Conservation (phyloP, 1,139 yeast species). For the Diutina neorugosa region DNA sequence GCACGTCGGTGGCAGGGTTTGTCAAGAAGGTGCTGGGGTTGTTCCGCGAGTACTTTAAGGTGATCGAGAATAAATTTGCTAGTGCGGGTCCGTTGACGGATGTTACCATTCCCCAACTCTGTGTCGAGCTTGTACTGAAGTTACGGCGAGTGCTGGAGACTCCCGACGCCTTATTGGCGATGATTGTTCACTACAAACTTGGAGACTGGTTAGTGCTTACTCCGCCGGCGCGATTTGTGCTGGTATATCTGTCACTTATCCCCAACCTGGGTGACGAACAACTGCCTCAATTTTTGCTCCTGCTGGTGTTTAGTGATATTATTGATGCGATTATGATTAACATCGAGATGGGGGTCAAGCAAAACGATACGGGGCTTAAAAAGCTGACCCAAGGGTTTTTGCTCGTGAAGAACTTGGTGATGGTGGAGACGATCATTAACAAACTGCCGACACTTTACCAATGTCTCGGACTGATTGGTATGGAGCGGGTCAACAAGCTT, state of each 20-base stretch:
- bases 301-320: constrained; percentile 60
- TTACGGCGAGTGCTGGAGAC: constrained; percentile 56
- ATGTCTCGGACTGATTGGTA: constrained; percentile 53
- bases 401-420: constrained; percentile 56
- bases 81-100: constrained; percentile 36
- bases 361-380: constrained; percentile 15
- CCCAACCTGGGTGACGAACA: constrained; percentile 21
- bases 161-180: constrained; percentile 32
- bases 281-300: constrained; percentile 28
- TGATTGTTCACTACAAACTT: constrained; percentile 40
- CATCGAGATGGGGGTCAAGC: constrained; percentile 41
- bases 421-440: constrained; percentile 64
- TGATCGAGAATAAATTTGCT: constrained; percentile 40
- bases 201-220: constrained; percentile 61
- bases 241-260: constrained; percentile 37
- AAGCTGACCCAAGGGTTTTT: constrained; percentile 58
- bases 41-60: constrained; percentile 42
- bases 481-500: constrained; percentile 52
- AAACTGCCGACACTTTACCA: constrained; percentile 35
- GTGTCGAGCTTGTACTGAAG: constrained; percentile 31
- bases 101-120: constrained; percentile 46
- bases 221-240: constrained; percentile 39
- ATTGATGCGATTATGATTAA: constrained; percentile 61
- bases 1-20: background rate
- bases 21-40: constrained; percentile 6